Evolutionary conservation across 352 stramenopile genomes (phyloP).

Genomic region (Peronospora destructor): DNA sequence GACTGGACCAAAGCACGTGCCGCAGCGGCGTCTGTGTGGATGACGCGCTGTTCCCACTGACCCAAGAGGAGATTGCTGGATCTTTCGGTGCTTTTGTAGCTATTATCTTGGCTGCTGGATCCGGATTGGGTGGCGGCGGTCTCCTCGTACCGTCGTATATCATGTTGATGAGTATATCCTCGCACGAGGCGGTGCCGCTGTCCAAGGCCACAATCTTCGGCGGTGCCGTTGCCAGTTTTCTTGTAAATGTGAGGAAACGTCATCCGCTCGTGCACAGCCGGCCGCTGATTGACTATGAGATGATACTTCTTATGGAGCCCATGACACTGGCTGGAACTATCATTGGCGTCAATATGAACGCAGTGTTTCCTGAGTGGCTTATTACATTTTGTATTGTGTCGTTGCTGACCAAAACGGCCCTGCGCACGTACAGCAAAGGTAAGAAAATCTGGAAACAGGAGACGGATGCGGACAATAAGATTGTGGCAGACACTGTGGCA

Average conservation of each 20-base stretch:
- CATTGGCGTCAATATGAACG: slow-evolving; percentile 82
- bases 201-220: slow-evolving; percentile 84
- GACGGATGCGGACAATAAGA: slow-evolving; percentile 37
- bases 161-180: slow-evolving; percentile 61
- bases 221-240: slow-evolving; percentile 65
- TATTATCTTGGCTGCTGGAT: slow-evolving; percentile 54
- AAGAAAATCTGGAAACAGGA: slow-evolving; percentile 69
- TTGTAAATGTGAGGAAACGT: slow-evolving; percentile 57
- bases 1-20: slow-evolving; percentile 36
- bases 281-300: slow-evolving; percentile 80
- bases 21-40: slow-evolving; percentile 43
- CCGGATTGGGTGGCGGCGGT: slow-evolving; percentile 64
- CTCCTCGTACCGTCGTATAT: slow-evolving; percentile 78
- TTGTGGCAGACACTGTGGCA: slow-evolving; percentile 39
- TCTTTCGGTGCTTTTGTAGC: slow-evolving; percentile 62
- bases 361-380: slow-evolving; percentile 76
- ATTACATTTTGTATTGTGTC: slow-evolving; percentile 74
- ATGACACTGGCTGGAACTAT: slow-evolving; percentile 85
- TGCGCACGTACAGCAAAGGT: slow-evolving; percentile 63
- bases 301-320: slow-evolving; percentile 77
- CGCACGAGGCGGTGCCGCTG: slow-evolving; percentile 73
- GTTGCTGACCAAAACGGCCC: slow-evolving; percentile 61
- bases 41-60: slow-evolving; percentile 55
- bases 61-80: slow-evolving; percentile 42
- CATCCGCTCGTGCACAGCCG: slow-evolving; percentile 57